Evolutionary conservation across 2,329 filamentous ascomycete genomes (phyloP).

Genomic region (Cadophora luteo-olivacea): DNA sequence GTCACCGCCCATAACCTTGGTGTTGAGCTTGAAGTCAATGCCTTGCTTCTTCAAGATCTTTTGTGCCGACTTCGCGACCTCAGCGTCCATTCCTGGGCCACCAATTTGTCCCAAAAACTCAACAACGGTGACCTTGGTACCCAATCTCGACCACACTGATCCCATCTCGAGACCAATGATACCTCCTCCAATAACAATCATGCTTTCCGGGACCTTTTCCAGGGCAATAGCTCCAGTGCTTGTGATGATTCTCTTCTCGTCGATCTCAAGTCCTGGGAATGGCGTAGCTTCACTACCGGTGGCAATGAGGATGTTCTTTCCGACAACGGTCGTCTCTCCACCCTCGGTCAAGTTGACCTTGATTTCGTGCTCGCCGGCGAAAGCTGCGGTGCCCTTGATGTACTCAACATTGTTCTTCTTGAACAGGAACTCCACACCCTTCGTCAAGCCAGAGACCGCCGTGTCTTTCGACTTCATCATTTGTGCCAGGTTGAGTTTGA

Average conservation of each 20-base stretch:
- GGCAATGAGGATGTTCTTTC: slow-evolving; percentile 98
- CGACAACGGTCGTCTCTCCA: slow-evolving; percentile 84
- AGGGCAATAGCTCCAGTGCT: slow-evolving; percentile 94
- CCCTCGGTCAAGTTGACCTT: slow-evolving; percentile 91
- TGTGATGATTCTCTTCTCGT: slow-evolving; percentile 96
- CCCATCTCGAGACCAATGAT: slow-evolving; percentile 99
- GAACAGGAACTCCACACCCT: slow-evolving; percentile 96
- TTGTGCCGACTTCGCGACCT: slow-evolving; percentile 89
- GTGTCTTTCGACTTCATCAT: slow-evolving; percentile 99
- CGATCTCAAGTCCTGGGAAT: slow-evolving; percentile 93
- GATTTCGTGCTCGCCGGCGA: slow-evolving; percentile 88
- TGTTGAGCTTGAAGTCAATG: slow-evolving; percentile 97
- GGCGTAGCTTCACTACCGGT: slow-evolving; percentile 95
- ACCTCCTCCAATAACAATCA: slow-evolving; percentile 97
- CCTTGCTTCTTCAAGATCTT: slow-evolving; percentile 97
- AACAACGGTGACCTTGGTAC: slow-evolving; percentile 93
- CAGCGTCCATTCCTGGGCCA: slow-evolving; percentile 94
- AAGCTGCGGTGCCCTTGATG: slow-evolving; percentile 89
- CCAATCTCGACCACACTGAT: slow-evolving; percentile 95
- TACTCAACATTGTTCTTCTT: slow-evolving; percentile 99
- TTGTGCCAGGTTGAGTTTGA: slow-evolving; percentile 91
- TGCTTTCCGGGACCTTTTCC: slow-evolving; percentile 89
- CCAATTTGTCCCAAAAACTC: slow-evolving; percentile 97
- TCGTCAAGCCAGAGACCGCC: slow-evolving; percentile 87
- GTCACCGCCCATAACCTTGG: slow-evolving; percentile 91